Conservation (phyloP, 306 rosid genomes). For the Quercus rubra region DNA sequence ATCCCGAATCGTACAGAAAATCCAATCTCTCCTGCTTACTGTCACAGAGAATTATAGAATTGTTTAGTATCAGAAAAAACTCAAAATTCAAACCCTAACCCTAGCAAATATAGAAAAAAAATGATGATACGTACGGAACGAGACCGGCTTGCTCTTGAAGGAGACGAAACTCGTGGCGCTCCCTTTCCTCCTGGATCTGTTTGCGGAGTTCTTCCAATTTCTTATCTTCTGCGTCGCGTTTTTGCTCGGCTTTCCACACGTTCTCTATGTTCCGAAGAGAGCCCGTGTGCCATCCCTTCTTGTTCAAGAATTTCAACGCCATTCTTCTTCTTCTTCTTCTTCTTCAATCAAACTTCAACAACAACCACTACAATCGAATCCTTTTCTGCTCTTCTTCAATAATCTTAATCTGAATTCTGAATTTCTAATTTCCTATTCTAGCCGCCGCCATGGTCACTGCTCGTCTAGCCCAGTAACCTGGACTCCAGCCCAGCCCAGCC, state of each 20-base stretch:
- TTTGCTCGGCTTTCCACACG: conserved; percentile 98
- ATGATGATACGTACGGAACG: conserved; percentile 55
- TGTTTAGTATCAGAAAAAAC: neutral
- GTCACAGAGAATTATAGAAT: neutral
- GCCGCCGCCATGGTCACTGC: no score
- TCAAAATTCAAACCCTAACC: conserved; percentile 8
- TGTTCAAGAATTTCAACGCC: conserved; percentile 93
- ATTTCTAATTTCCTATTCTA: no score
- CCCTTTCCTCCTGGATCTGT: conserved; percentile 84
- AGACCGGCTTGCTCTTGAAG: conserved; percentile 97
- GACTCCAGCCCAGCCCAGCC: no score
- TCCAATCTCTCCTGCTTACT: conserved; percentile 92
- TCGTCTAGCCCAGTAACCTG: no score
- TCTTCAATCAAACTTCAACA: neutral
- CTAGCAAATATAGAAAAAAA: neutral
- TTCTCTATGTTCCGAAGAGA: conserved; percentile 89
- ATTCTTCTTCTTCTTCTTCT: conserved; percentile 23
- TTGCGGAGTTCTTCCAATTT: conserved; percentile 92
- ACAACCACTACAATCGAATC: no score
- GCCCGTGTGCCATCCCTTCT: conserved; percentile 99
- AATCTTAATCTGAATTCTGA: no score
- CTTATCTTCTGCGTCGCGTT: conserved; percentile 82
- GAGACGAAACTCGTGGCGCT: conserved; percentile 80
- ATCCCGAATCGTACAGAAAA: conserved; percentile 83
- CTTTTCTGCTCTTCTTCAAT: no score